Conservation (phyloP, 106 monocot species). For the Hemerocallis citrina region DNA sequence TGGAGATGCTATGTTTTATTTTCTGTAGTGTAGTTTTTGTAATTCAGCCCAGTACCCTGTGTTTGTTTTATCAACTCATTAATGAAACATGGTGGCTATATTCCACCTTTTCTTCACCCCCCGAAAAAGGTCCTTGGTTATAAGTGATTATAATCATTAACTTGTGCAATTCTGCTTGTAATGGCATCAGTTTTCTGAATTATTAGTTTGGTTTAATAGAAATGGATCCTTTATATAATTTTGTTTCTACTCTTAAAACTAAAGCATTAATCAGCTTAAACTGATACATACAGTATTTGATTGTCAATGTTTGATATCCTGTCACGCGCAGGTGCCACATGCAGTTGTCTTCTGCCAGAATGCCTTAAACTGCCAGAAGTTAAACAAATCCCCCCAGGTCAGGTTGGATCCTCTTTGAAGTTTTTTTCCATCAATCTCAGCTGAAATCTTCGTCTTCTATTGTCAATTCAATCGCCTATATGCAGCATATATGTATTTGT, state of each 20-base stretch:
- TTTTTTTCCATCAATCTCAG: not conserved
- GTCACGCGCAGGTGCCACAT: conserved; percentile 78
- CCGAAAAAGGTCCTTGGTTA: not conserved
- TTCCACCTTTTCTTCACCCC: no score
- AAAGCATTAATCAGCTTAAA: not conserved
- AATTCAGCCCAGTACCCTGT: no score
- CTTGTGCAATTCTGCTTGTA: not conserved
- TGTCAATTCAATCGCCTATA: not conserved
- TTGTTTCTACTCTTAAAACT: not conserved
- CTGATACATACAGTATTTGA: not conserved
- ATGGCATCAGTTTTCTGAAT: not conserved
- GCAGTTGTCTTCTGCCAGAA: conserved; percentile 91
- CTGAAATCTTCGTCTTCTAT: not conserved
- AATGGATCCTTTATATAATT: not conserved
- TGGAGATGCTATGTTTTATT: no score
- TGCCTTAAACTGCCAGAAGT: conserved; percentile 54
- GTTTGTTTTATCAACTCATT: no score
- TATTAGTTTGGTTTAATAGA: not conserved
- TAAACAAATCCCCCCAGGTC: conserved; percentile 71
- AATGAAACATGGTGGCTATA: no score
- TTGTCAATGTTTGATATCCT: conserved; percentile 1
- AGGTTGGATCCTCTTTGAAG: not conserved
- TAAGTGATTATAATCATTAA: not conserved
- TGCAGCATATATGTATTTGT: not conserved
- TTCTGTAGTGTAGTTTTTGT: no score